These are phyloP conservation scores for Pugionium dolabratum DNA, from an alignment of 345 rosid species.

Conservation along the genomic window DNA sequence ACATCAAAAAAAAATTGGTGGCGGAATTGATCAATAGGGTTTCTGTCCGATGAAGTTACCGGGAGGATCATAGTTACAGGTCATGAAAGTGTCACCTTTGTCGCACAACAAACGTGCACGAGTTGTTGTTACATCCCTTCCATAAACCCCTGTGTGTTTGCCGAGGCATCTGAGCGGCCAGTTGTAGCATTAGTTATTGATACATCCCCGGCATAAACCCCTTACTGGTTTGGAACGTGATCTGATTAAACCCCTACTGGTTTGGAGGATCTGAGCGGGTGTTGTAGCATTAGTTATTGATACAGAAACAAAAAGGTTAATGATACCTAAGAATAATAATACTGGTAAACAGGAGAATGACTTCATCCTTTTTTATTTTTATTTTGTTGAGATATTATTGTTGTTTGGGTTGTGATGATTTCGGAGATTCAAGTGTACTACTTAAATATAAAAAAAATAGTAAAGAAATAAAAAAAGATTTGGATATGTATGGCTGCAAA, in stretches of 20 bases:
- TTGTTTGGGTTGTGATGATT: slow-evolving; percentile 27
- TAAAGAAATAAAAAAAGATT: slow-evolving; percentile 4
- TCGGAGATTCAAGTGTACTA: slow-evolving; percentile 24
- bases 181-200: too few species aligned
- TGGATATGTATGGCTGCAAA: slow-evolving; percentile 27
- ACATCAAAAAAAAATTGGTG: too few species aligned
- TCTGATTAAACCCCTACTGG: slow-evolving; percentile 58
- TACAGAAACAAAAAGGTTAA: slow-evolving; percentile 23
- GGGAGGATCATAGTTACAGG: too few species aligned
- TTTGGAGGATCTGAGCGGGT: slow-evolving; percentile 41
- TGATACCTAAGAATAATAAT: slow-evolving; percentile 36
- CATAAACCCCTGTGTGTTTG: too few species aligned
- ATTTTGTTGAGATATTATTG: slow-evolving; percentile 16
- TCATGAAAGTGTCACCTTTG: too few species aligned
- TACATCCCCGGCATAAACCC: slow-evolving; percentile 68
- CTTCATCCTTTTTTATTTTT: slow-evolving; percentile 41
- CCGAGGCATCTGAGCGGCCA: too few species aligned
- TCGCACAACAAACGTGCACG: too few species aligned
- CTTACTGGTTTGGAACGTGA: too few species aligned
- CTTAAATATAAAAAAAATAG: slow-evolving; percentile 4
- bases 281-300: slow-evolving; percentile 31
- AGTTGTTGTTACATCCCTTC: too few species aligned
- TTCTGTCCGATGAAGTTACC: too few species aligned
- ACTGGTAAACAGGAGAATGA: slow-evolving; percentile 37
- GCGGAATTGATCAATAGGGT: too few species aligned